Evolutionary conservation across 2,329 filamentous ascomycete genomes (phyloP).

Genomic region (Akanthomyces muscarius): DNA sequence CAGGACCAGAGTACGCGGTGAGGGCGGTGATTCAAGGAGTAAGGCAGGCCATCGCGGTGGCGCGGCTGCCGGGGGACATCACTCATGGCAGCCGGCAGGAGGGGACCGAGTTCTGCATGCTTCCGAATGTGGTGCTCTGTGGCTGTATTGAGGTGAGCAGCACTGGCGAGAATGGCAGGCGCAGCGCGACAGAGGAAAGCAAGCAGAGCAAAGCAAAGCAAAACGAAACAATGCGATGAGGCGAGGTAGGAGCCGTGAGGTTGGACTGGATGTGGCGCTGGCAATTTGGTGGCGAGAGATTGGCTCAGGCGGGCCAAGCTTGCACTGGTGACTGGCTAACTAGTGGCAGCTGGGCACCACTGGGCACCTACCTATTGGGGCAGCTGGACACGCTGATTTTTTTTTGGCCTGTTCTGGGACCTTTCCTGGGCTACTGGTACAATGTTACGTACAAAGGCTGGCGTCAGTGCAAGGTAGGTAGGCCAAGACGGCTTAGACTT

Average conservation of each 20-base stretch:
- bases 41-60: conserved; percentile 8
- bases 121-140: background rate
- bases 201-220: background rate
- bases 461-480: no score
- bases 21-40: background rate
- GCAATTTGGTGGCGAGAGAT: background rate
- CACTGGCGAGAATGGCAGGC: background rate
- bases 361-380: no score
- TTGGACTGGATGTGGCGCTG: background rate
- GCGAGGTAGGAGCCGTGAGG: background rate
- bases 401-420: no score
- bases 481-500: no score
- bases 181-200: background rate
- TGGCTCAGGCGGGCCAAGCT: background rate
- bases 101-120: background rate
- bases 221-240: background rate
- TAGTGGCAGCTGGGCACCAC: no score
- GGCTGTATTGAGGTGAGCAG: background rate
- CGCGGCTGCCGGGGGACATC: background rate
- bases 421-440: no score
- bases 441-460: no score
- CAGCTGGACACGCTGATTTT: background rate
- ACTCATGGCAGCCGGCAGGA: background rate
- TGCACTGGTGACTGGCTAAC: no score
- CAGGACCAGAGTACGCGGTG: conserved; percentile 12